phyloP scores from a whole-genome alignment of 1,284 basidiomycete species.

The Boletellus deceptivus region DNA sequence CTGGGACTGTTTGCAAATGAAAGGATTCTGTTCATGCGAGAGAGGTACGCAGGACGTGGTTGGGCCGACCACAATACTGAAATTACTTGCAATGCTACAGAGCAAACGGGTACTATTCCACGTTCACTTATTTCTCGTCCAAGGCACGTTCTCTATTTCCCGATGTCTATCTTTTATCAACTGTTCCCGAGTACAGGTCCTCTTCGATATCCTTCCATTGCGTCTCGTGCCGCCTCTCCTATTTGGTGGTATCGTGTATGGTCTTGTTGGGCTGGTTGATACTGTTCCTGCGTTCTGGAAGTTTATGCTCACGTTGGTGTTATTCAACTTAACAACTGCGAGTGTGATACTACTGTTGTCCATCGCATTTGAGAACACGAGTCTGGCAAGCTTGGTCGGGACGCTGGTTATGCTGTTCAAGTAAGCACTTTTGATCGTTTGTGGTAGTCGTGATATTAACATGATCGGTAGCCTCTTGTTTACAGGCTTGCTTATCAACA shows the following conservation, averaged over 20 bases:
- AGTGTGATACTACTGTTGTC: slow-evolving; percentile 89
- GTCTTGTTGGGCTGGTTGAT: slow-evolving; percentile 90
- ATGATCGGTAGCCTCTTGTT: slow-evolving; percentile 75
- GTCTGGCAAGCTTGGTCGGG: slow-evolving; percentile 90
- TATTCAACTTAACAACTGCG: slow-evolving; percentile 94
- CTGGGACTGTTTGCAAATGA: slow-evolving; percentile 92
- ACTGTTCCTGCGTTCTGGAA: slow-evolving; percentile 93
- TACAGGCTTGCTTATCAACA: slow-evolving; percentile 93
- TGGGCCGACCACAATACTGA: slow-evolving; percentile 3
- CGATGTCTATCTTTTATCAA: not conserved
- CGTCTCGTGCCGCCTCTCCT: slow-evolving; percentile 92
- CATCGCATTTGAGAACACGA: slow-evolving; percentile 81
- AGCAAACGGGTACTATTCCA: slow-evolving; percentile 95
- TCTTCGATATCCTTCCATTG: slow-evolving; percentile 94
- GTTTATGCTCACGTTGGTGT: slow-evolving; percentile 90
- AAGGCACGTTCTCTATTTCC: slow-evolving; percentile 53
- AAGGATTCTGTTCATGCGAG: slow-evolving; percentile 92
- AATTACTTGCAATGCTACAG: slow-evolving; percentile 38
- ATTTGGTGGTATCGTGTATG: slow-evolving; percentile 93
- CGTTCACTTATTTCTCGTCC: slow-evolving; percentile 93
- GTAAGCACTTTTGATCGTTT: slow-evolving; percentile 48
- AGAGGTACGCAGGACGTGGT: slow-evolving; percentile 58
- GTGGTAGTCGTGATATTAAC: slow-evolving; percentile 2
- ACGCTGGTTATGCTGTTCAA: slow-evolving; percentile 97
- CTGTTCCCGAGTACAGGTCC: slow-evolving; percentile 48